Conservation (phyloP, 352 stramenopile species). For the Hyaloperonospora arabidopsidis region DNA sequence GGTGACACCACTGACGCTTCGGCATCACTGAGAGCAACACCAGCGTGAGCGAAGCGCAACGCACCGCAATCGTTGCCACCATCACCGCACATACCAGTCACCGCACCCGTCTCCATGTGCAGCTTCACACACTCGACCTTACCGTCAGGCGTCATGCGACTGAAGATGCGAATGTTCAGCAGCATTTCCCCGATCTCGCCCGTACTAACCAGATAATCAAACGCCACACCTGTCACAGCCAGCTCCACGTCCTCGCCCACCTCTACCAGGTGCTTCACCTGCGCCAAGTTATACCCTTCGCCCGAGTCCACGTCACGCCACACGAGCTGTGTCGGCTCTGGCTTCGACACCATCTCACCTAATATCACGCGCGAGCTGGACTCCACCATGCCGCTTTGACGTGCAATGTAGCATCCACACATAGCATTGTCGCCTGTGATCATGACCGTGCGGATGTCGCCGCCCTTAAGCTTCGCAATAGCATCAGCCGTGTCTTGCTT, state of each 20-base stretch:
- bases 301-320: conserved; percentile 45
- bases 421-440: conserved; percentile 76
- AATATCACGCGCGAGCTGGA: conserved; percentile 30
- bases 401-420: conserved; percentile 44
- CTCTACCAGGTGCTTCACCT: conserved; percentile 29
- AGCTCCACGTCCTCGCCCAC: conserved; percentile 36
- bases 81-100: conserved; percentile 80
- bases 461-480: conserved; percentile 54
- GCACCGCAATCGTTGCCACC: conserved; percentile 89
- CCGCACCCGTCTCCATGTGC: conserved; percentile 50
- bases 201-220: conserved; percentile 61
- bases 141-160: conserved; percentile 61
- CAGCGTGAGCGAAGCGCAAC: conserved; percentile 86
- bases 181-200: conserved; percentile 52
- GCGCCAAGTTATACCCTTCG: conserved; percentile 26
- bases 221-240: conserved; percentile 64
- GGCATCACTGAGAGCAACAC: conserved; percentile 83
- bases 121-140: conserved; percentile 74
- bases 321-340: conserved; percentile 25
- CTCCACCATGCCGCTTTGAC: conserved; percentile 32
- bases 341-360: conserved; percentile 26
- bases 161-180: conserved; percentile 70
- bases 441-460: conserved; percentile 63
- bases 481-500: conserved; percentile 56
- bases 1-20: conserved; percentile 84